Base-by-base conservation (phyloP, 2,329 filamentous ascomycete genomes). In the Claviceps monticola region DNA sequence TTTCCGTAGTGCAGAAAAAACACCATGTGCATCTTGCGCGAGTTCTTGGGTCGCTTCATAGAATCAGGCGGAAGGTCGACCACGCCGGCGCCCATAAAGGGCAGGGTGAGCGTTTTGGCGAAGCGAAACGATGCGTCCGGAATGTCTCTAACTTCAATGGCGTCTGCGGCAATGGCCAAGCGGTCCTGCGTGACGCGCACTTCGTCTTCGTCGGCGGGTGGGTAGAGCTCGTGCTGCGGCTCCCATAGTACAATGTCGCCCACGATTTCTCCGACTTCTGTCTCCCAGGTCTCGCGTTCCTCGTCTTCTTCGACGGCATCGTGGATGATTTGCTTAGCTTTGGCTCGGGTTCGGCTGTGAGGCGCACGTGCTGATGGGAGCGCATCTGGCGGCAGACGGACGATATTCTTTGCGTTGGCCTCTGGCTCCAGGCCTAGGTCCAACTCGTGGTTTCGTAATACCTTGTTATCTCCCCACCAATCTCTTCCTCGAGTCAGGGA, bases 21-120 rank as follows among this genome's bases (percentile, higher is more conserved):
- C 1, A 86, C 83, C 84, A 98, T 93, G 64, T 96, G 89, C 88
- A 96, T 97, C 71, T 86, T 90, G 56, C 91, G 79, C 38, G 86
- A 86, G 68, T 96, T 97, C 75, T 97, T 97, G 48, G 84, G 80
- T 59, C 83, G 81, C 73, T 98, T 98, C 63, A 86, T 80, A 36
- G 86, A 82, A 2, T 85, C 84, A 0, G 88, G 83, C 5, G 88
- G 87, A 49, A 98, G 72, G 61, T 97, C 91, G 39, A 98, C 86
- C 50, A 97, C 78, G 16, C 93, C 93, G 9, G 86, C 84, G 37
- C 89, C 90, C 66, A 97, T 88, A 67, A 95, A 97, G 0, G 85
- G 82, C 55, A 86, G 74, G 29, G 82, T 87, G 53, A 94, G 77
- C 55, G 91, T 85, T 71, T 96, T 97, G 37, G 87, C 86, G 64